A percentile compares a stretch with the other conserved stretches of the same genome.
Conservation (phyloP, 768 basidiomycete species). For the Auriscalpium orientale region DNA sequence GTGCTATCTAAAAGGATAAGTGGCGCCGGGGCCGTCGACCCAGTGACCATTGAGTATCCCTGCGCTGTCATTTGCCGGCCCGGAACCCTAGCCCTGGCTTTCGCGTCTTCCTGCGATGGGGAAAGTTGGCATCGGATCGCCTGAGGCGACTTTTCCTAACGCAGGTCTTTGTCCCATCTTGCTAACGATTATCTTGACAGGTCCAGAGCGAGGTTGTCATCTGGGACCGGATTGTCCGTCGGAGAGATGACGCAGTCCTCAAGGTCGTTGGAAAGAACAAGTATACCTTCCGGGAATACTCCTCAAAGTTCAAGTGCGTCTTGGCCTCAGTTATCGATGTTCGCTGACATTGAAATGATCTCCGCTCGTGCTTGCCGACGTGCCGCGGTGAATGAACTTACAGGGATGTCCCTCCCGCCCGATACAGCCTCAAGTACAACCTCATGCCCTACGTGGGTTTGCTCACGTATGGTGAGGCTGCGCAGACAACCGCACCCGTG, state of each 20-base stretch:
- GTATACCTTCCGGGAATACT: constrained; percentile 74
- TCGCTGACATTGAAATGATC: constrained; percentile 11
- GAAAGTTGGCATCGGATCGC: too few species aligned
- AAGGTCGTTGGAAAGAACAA: constrained; percentile 68
- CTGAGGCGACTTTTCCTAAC: background rate
- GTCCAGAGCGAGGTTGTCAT: constrained; percentile 73
- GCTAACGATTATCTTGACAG: constrained; percentile 26
- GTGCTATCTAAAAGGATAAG: too few species aligned
- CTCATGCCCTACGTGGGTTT: constrained; percentile 85
- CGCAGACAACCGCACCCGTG: constrained; percentile 32
- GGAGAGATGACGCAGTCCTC: constrained; percentile 66
- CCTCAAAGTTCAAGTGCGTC: constrained; percentile 67
- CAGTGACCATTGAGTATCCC: too few species aligned
- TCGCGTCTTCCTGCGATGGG: too few species aligned
- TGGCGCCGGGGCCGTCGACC: too few species aligned
- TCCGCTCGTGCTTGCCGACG: background rate
- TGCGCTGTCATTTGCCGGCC: too few species aligned
- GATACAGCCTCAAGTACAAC: constrained; percentile 79
- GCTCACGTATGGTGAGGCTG: constrained; percentile 71
- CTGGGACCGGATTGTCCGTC: constrained; percentile 88
- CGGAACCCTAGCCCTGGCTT: too few species aligned
- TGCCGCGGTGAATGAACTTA: constrained; percentile 14
- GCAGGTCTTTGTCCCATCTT: background rate
- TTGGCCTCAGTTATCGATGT: constrained; percentile 1
- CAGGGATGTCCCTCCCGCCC: constrained; percentile 58